phyloP scores from a whole-genome alignment of 352 stramenopile species.

The Pythium folliculosum region DNA sequence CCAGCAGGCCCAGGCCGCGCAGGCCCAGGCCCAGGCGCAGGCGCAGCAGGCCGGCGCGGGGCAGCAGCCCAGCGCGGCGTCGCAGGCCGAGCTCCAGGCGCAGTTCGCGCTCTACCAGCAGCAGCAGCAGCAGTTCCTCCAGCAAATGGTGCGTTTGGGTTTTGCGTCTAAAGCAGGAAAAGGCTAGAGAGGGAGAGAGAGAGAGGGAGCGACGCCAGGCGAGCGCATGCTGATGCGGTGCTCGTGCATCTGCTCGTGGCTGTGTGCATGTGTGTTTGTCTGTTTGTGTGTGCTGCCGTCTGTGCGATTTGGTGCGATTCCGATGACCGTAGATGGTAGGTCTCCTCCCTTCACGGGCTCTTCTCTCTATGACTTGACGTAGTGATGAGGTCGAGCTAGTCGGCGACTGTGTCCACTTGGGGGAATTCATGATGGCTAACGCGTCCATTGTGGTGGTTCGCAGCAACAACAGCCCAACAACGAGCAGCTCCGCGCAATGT shows the following conservation, averaged over 20 bases:
- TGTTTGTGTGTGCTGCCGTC: constrained; percentile 14
- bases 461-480: constrained; percentile 74
- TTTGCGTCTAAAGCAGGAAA: not conserved
- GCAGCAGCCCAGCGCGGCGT: constrained; percentile 17
- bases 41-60: constrained; percentile 20
- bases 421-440: constrained; percentile 1
- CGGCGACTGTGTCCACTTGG: no score
- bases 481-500: constrained; percentile 82
- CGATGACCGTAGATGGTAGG: constrained; percentile 28
- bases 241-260: constrained; percentile 6
- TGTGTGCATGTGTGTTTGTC: constrained; percentile 18
- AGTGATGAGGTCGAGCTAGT: no score
- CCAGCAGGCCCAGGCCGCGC: constrained; percentile 5
- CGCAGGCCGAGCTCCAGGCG: constrained; percentile 35
- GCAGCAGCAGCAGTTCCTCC: constrained; percentile 77
- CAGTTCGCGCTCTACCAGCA: constrained; percentile 77
- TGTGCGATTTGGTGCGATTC: constrained; percentile 23
- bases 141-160: constrained; percentile 63
- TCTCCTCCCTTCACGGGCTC: no score
- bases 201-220: not conserved
- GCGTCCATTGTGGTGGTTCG: not conserved
- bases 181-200: not conserved
- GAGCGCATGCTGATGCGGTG: constrained; percentile 1
- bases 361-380: no score
- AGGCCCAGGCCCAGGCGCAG: constrained; percentile 20